phyloP scores from a whole-genome alignment of 2,329 filamentous ascomycete genomes.

The Shiraia bambusicola region DNA sequence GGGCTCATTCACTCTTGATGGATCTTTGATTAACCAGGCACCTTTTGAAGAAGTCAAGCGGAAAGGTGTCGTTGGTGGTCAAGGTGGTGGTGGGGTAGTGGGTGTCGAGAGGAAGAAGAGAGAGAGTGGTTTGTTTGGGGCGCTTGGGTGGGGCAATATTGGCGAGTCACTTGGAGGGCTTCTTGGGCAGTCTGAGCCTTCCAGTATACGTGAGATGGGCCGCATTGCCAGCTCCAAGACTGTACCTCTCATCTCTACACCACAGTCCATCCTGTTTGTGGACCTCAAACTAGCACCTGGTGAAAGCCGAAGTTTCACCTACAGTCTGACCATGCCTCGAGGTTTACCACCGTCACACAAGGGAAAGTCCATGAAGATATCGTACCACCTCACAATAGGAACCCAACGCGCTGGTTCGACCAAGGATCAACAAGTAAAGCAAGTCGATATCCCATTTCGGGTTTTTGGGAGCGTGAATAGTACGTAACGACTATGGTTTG shows the following conservation, averaged over 20 bases:
- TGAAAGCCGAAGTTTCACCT: constrained; percentile 84
- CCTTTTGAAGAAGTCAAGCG: constrained; percentile 96
- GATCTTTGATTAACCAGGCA: constrained; percentile 82
- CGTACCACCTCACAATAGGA: constrained; percentile 86
- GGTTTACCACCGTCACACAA: constrained; percentile 89
- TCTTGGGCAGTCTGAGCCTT: constrained; percentile 82
- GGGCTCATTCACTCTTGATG: constrained; percentile 88
- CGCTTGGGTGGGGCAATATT: constrained; percentile 85
- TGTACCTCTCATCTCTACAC: constrained; percentile 88
- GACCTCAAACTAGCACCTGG: constrained; percentile 85
- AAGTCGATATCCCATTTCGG: constrained; percentile 90
- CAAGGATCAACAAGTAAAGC: constrained; percentile 76
- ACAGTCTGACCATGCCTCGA: constrained; percentile 80
- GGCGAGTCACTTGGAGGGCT: constrained; percentile 86
- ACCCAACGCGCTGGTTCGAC: constrained; percentile 81
- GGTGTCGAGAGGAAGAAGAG: constrained; percentile 74
- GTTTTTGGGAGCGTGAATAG: constrained; percentile 91
- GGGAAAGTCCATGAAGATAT: constrained; percentile 90
- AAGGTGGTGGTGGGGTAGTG: constrained; percentile 79
- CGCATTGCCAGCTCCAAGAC: constrained; percentile 81
- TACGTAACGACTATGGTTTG: constrained; percentile 18
- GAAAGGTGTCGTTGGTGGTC: constrained; percentile 84
- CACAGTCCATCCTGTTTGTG: constrained; percentile 93
- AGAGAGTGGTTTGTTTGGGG: constrained; percentile 76
- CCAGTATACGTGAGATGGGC: constrained; percentile 94